These are phyloP conservation scores for Ambispora gerdemannii DNA, from an alignment of 192 early-diverging fungal genomes.

Conservation along the genomic window DNA sequence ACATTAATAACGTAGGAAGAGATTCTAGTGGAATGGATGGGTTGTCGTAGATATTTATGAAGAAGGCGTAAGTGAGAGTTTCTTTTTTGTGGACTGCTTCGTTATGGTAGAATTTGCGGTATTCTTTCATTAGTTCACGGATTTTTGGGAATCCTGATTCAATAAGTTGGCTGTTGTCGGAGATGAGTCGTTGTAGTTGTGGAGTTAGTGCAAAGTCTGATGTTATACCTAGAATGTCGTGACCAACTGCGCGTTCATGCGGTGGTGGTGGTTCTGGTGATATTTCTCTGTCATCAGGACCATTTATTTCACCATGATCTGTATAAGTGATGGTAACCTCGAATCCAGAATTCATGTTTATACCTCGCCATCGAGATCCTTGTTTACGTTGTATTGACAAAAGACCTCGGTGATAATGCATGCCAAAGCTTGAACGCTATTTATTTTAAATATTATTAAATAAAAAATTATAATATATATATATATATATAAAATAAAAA, in stretches of 20 bases:
- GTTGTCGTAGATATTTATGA: slow-evolving; percentile 45
- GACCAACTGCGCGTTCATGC: slow-evolving; percentile 37
- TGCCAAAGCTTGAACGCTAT: slow-evolving; percentile 21
- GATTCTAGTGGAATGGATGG: slow-evolving; percentile 36
- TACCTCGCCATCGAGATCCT: slow-evolving; percentile 39
- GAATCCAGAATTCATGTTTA: slow-evolving; percentile 62
- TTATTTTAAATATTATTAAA: neutral
- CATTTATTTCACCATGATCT: neutral
- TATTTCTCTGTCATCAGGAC: slow-evolving; percentile 42
- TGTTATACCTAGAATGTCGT: slow-evolving; percentile 51
- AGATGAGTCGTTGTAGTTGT: slow-evolving; percentile 50
- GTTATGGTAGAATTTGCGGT: slow-evolving; percentile 46
- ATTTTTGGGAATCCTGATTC: slow-evolving; percentile 42
- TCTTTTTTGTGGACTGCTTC: slow-evolving; percentile 51
- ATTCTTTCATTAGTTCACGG: slow-evolving; percentile 39
- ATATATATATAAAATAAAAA: neutral
- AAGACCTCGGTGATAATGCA: slow-evolving; percentile 45
- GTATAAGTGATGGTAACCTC: slow-evolving; percentile 46
- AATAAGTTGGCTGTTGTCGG: slow-evolving; percentile 53
- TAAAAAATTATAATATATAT: neutral
- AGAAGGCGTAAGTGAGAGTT: slow-evolving; percentile 46
- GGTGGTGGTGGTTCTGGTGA: no score
- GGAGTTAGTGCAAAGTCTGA: slow-evolving; percentile 47
- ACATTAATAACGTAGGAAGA: slow-evolving; percentile 34
- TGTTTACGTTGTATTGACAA: slow-evolving; percentile 49